A percentile compares a stretch with the other conserved stretches of the same genome.
phyloP scores from a whole-genome alignment of 345 rosid species.

The Camelina hispida region DNA sequence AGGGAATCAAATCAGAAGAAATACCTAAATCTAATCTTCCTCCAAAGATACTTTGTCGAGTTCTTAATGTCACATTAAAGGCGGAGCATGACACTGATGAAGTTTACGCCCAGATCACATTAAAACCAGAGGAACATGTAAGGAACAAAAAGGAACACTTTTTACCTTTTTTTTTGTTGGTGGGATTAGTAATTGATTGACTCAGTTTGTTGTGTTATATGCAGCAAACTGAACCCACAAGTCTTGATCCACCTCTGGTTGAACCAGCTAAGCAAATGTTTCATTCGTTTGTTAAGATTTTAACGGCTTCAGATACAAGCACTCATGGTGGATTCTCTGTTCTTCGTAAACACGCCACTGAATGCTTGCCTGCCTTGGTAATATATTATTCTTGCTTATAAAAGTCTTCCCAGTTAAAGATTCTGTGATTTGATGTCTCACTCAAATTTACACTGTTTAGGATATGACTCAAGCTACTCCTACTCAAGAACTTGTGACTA shows the following conservation, averaged over 20 bases:
- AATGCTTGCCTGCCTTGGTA: conserved; percentile 79
- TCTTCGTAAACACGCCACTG: conserved; percentile 85
- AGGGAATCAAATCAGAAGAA: conserved; percentile 60
- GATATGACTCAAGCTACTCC: conserved; percentile 64
- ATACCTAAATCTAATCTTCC: conserved; percentile 71
- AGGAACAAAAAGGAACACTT: not conserved
- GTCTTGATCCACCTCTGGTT: conserved; percentile 54
- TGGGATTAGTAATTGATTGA: not conserved
- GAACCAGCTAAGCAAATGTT: conserved; percentile 57
- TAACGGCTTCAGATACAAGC: conserved; percentile 92
- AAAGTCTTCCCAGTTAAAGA: not conserved
- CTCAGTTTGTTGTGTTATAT: not conserved
- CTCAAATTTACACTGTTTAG: conserved; percentile 28
- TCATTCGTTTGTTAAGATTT: conserved; percentile 78
- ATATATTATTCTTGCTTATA: not conserved
- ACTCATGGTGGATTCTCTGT: conserved; percentile 96
- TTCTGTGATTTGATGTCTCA: conserved; percentile 5
- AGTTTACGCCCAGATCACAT: conserved; percentile 87
- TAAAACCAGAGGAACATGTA: conserved; percentile 74
- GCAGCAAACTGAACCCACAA: conserved; percentile 71
- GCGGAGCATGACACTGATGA: conserved; percentile 91
- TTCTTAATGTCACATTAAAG: conserved; percentile 63
- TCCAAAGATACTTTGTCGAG: conserved; percentile 80
- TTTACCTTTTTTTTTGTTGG: not conserved
- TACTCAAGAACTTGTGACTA: conserved; percentile 74